Conservation (phyloP, 768 basidiomycete species). For the Mycena latifolia region DNA sequence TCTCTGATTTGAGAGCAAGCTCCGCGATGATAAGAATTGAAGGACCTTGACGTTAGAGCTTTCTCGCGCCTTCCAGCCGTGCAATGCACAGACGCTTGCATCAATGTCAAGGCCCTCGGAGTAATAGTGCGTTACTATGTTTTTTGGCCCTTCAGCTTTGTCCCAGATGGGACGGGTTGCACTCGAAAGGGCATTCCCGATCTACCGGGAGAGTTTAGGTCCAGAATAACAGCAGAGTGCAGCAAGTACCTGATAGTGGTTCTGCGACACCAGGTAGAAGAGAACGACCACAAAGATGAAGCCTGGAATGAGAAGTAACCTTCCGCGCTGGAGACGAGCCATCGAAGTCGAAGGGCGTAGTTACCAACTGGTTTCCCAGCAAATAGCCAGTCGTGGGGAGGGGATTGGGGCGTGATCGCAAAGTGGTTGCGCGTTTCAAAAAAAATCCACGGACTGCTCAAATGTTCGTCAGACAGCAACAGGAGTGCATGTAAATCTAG, state of each 20-base stretch:
- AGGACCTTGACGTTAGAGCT: conserved; percentile 55
- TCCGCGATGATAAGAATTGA: too few species aligned
- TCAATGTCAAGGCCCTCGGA: conserved; percentile 63
- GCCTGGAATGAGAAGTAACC: conserved; percentile 48
- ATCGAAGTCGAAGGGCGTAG: background rate
- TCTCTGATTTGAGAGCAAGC: too few species aligned
- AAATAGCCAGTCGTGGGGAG: conserved; percentile 4
- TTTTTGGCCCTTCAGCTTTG: conserved; percentile 57
- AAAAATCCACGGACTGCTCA: too few species aligned
- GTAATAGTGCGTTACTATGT: conserved; percentile 67
- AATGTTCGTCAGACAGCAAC: too few species aligned
- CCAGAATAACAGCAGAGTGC: background rate
- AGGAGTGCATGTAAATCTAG: too few species aligned
- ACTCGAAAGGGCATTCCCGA: conserved; percentile 65
- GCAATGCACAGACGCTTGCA: conserved; percentile 59
- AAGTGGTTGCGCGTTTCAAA: too few species aligned
- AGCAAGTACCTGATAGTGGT: conserved; percentile 53
- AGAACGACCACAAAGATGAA: conserved; percentile 45
- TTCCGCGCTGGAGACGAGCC: conserved; percentile 15
- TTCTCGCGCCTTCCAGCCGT: conserved; percentile 64
- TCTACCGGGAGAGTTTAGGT: conserved; percentile 28
- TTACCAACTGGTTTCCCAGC: conserved; percentile 5
- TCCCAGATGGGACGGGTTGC: conserved; percentile 75
- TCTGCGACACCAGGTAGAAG: conserved; percentile 52
- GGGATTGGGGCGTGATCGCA: too few species aligned